Percentiles rank a stretch among this genome's conserved stretches.
These are phyloP conservation scores for Lactuca sativa DNA, from an alignment of 129 eudicot genomes.

Conservation along the genomic window DNA sequence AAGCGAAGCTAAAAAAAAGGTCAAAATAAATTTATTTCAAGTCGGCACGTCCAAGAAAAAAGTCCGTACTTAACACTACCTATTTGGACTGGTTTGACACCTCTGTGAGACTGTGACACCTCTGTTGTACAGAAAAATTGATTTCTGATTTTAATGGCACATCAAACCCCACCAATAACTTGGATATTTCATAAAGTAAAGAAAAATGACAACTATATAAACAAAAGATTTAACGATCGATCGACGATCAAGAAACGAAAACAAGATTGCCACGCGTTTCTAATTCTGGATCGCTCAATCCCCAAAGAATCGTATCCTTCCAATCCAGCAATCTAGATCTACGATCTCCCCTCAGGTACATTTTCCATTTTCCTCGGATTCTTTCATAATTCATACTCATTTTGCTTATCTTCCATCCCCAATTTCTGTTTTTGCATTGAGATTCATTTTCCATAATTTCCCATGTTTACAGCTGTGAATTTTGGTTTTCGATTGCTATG, in stretches of 20 bases:
- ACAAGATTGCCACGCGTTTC: neutral
- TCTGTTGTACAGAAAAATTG: neutral
- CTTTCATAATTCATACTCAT: neutral
- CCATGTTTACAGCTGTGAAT: constrained; percentile 4
- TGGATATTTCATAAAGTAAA: neutral
- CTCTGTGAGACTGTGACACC: neutral
- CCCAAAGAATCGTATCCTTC: constrained; percentile 9
- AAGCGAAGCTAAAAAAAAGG: no score
- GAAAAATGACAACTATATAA: neutral
- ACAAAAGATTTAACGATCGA: neutral
- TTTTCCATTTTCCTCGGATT: constrained; percentile 5
- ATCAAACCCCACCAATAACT: neutral
- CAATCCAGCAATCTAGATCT: constrained; percentile 18
- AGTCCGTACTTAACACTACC: neutral
- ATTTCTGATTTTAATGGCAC: neutral
- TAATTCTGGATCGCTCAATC: constrained; percentile 10
- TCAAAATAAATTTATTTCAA: no score
- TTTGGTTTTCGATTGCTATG: constrained; percentile 7
- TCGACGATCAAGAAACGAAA: constrained; percentile 8
- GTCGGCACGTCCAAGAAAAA: neutral
- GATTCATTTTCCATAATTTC: neutral
- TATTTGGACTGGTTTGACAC: neutral
- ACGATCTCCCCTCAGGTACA: constrained; percentile 16
- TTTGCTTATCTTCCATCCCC: neutral
- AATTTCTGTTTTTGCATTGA: constrained; percentile 1